Evolutionary conservation across 768 basidiomycete genomes (phyloP).

Genomic region (Mycena kentingensis): DNA sequence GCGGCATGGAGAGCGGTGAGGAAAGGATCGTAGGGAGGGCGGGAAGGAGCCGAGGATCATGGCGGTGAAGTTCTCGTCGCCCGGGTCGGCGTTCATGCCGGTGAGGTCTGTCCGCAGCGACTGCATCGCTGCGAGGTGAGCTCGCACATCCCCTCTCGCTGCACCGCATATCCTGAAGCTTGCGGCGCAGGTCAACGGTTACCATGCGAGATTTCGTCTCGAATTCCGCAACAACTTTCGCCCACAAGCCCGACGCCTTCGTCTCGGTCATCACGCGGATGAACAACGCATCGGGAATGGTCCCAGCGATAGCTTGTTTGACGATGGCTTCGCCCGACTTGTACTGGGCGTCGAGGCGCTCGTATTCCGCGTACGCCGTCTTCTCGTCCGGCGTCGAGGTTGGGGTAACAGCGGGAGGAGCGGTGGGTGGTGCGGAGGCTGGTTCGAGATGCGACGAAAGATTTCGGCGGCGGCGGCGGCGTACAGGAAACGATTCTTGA

Average conservation of each 20-base stretch:
- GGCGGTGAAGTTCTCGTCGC: conserved; percentile 33
- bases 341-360: too few relatives aligned
- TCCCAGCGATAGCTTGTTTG: conserved; percentile 34
- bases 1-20: conserved; percentile 33
- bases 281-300: conserved; percentile 37
- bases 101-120: conserved; percentile 36
- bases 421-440: background rate
- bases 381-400: background rate
- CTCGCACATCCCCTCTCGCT: conserved; percentile 33
- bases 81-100: conserved; percentile 31
- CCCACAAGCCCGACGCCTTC: conserved; percentile 31
- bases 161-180: conserved; percentile 30
- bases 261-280: conserved; percentile 28
- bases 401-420: background rate
- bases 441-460: conserved; percentile 2
- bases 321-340: conserved; percentile 29
- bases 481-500: conserved; percentile 1
- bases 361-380: too few relatives aligned
- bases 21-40: conserved; percentile 32
- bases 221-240: conserved; percentile 27
- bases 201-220: conserved; percentile 32
- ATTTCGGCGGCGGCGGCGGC: conserved; percentile 11
- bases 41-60: conserved; percentile 41
- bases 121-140: conserved; percentile 33
- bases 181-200: conserved; percentile 29